Conservation (phyloP, 163 green algal genomes). For the Volvox carteri region DNA sequence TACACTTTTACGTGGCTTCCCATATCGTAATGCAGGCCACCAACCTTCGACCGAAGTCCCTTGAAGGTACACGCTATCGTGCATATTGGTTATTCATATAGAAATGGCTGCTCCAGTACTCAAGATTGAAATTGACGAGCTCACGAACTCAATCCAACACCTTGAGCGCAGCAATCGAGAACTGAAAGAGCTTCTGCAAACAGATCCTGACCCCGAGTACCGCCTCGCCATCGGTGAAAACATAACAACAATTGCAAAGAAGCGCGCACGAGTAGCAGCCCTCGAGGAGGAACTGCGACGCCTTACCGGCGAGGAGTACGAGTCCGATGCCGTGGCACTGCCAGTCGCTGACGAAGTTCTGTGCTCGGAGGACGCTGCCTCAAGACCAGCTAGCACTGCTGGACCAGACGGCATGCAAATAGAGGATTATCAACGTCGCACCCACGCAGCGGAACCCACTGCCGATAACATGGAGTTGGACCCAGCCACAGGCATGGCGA, state of each 20-base stretch:
- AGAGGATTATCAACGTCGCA: neutral
- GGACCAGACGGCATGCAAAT: neutral
- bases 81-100: neutral
- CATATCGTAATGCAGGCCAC: neutral
- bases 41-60: too few species aligned
- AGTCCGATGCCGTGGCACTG: neutral
- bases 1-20: neutral
- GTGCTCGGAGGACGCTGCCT: neutral
- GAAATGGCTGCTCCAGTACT: neutral
- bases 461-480: neutral
- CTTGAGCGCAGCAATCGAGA: conserved; percentile 24
- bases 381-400: neutral
- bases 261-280: neutral
- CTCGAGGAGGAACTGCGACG: conserved; percentile 50
- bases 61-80: too few species aligned
- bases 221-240: conserved; percentile 34
- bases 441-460: neutral
- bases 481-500: neutral
- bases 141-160: conserved; percentile 16
- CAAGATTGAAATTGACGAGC: conserved; percentile 30
- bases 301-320: conserved; percentile 16
- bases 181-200: neutral
- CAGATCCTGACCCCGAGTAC: conserved; percentile 26
- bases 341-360: neutral
- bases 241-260: conserved; percentile 3